Conservation (phyloP, 805 yeast species). For the Lipomyces chichibuensis region DNA sequence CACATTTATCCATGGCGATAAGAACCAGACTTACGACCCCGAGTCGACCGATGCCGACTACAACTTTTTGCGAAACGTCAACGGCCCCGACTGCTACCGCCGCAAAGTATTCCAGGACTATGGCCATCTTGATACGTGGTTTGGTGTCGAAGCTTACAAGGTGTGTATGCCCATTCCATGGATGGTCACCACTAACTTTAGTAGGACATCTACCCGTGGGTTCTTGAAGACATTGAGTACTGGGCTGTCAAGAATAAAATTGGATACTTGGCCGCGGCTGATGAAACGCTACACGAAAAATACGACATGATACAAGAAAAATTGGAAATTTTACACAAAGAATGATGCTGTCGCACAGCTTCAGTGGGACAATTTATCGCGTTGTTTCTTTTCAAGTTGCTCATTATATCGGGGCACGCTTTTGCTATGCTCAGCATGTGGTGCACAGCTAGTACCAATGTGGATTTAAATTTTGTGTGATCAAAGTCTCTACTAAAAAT, state of each 20-base stretch:
- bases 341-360: too few species aligned
- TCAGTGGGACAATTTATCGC: too few species aligned
- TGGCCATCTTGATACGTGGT: neutral
- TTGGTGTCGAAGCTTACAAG: neutral
- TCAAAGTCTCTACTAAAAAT: too few species aligned
- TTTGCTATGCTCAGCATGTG: too few species aligned
- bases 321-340: too few species aligned
- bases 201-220: neutral
- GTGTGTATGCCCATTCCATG: neutral
- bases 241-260: neutral
- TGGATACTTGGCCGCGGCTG: neutral
- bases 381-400: too few species aligned
- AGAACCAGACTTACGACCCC: neutral
- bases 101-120: neutral
- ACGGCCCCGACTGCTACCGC: neutral
- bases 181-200: neutral
- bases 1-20: neutral
- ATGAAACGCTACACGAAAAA: too few species aligned
- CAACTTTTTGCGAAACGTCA: neutral
- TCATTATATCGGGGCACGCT: too few species aligned
- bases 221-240: neutral
- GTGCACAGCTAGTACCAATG: too few species aligned
- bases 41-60: constrained; percentile 1
- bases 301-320: too few species aligned
- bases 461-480: too few species aligned